Evolutionary conservation across 1,139 yeast species (phyloP), one percentile per base, ranked within the genome.

Genomic region (Petasospora rhodanensis): DNA sequence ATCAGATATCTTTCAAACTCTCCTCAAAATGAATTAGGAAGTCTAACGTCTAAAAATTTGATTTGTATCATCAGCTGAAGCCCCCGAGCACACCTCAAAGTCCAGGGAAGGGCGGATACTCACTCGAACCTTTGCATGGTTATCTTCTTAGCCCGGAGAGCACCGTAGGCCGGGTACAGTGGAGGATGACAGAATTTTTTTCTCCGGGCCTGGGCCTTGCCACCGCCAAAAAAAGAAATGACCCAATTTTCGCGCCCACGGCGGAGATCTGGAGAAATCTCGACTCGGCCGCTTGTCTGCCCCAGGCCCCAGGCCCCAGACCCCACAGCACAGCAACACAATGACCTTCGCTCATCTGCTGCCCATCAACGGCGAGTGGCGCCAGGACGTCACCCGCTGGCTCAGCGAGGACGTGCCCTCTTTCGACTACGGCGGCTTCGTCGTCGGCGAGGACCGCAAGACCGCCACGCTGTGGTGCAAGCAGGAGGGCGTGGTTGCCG

Each of bases 341-440:
- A 36, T 36, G 40, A 23, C 40, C 6, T 56, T 42, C 21, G 70
- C 73, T 14, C 73, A 80, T 50, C 68, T 84, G 24, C 67, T 87
- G 26, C 95, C 96, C 1, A 63, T 69, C 14, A 76, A 71, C 42
- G 91, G 95, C 5, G 62, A 63, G 31, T 87, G 96, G 96, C 85
- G 77, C 55, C 72, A 72, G 35, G 80, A 79, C 43, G 76, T 89
- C 43, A 76, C 87, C 11, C 69, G 64, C 26, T 89, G 84, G 78
- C 66, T 89, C 17, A 65, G 73, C 5, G 97, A 89, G 53, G 97
- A 89, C 53, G 93, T 83, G 5, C 96, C 97, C 2, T 78, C 94
- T 0, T 89, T 89, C 52, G 97, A 89, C 57, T 83, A 79, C 48
- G 97, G 97, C 23, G 97, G 95, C 3, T 86, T 64, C 54, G 97